A percentile compares a stretch with the other conserved stretches of the same genome.
These are phyloP conservation scores for Metschnikowia vanudenii DNA, from an alignment of 805 yeast species.

Conservation along the genomic window DNA sequence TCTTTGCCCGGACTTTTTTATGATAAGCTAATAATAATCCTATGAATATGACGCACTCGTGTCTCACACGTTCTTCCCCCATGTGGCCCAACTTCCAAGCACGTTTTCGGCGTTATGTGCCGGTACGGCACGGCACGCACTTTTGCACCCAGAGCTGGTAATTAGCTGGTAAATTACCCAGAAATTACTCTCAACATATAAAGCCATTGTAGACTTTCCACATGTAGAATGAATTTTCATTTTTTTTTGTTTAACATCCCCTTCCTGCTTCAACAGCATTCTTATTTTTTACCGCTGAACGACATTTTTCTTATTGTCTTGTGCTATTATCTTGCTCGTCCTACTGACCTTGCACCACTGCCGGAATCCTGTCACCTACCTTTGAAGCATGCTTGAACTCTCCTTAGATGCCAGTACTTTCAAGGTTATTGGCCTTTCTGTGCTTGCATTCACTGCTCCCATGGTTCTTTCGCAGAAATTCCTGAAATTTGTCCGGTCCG, in stretches of 20 bases:
- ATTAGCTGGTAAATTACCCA: neutral
- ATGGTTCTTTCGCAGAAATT: conserved; percentile 2
- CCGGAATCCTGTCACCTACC: neutral
- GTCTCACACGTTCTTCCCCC: neutral
- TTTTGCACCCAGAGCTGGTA: conserved; percentile 5
- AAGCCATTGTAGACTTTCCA: neutral
- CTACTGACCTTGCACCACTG: conserved; percentile 1
- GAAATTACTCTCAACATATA: neutral
- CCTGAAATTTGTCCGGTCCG: conserved; percentile 22
- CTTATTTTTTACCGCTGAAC: neutral
- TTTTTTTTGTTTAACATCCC: neutral
- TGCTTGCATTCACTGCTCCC: conserved; percentile 5
- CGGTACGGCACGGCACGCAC: neutral
- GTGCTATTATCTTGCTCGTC: conserved; percentile 1
- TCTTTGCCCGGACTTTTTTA: neutral
- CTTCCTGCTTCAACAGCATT: neutral
- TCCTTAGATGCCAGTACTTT: neutral
- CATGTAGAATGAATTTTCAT: neutral
- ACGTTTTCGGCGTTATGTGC: conserved; percentile 3
- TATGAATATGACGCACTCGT: too few species aligned
- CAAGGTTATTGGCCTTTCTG: conserved; percentile 3
- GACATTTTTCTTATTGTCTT: neutral
- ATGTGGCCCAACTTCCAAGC: conserved; percentile 5
- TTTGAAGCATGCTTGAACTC: neutral
- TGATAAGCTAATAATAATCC: neutral